Conservation (phyloP, 2,329 filamentous ascomycete species). For the Paecilomyces sp. region DNA sequence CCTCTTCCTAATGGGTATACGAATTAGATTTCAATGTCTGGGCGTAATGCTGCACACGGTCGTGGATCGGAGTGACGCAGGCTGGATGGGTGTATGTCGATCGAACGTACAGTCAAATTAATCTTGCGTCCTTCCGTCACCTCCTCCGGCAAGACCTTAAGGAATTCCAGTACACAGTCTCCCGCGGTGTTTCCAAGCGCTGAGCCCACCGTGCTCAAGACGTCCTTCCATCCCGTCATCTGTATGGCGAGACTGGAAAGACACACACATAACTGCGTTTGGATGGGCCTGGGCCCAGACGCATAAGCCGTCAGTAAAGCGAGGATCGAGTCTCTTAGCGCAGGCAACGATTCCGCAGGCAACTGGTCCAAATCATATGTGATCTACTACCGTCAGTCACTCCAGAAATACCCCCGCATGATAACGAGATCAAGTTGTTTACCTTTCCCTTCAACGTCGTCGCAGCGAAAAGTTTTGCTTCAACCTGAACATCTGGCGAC, state of each 20-base stretch:
- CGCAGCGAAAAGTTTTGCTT: constrained; percentile 90
- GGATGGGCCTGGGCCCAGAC: constrained; percentile 70
- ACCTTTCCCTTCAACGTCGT: constrained; percentile 98
- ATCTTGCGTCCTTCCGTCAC: constrained; percentile 99
- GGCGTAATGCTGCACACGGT: constrained; percentile 11
- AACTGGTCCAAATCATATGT: constrained; percentile 93
- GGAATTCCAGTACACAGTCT: constrained; percentile 87
- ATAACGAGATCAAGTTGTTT: constrained; percentile 19
- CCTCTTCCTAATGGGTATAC: constrained; percentile 72
- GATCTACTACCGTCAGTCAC: constrained; percentile 55
- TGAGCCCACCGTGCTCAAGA: constrained; percentile 72
- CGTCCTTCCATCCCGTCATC: constrained; percentile 93
- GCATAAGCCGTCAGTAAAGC: constrained; percentile 74
- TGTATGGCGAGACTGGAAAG: constrained; percentile 92
- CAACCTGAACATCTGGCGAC: constrained; percentile 64
- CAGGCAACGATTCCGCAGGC: constrained; percentile 63
- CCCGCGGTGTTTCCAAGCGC: constrained; percentile 65
- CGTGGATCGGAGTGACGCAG: constrained; percentile 29
- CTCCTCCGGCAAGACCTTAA: constrained; percentile 95
- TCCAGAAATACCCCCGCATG: constrained; percentile 1
- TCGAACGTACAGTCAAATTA: constrained; percentile 93
- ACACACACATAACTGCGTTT: constrained; percentile 91
- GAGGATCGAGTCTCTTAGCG: constrained; percentile 77
- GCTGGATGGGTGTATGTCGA: constrained; percentile 41
- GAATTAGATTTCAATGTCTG: constrained; percentile 40